Conservation (phyloP, 768 basidiomycete genomes). For the Lactifluus hygrophoroides region DNA sequence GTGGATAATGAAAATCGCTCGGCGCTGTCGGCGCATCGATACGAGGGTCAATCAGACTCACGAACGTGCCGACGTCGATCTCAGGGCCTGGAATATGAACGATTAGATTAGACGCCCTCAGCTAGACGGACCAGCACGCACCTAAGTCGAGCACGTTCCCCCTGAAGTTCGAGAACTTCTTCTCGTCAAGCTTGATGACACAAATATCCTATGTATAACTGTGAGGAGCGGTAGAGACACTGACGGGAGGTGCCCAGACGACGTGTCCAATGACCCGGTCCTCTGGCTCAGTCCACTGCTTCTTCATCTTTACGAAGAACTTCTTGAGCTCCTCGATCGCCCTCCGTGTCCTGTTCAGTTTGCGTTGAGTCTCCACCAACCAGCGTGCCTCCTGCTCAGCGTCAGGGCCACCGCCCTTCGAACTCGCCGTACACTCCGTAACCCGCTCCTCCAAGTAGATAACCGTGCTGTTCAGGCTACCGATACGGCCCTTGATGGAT, state of each 20-base stretch:
- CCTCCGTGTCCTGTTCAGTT: background rate
- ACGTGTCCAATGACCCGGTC: background rate
- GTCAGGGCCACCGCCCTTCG: background rate
- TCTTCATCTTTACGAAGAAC: background rate
- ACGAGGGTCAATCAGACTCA: background rate
- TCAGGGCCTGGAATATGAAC: background rate
- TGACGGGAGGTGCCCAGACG: constrained; percentile 2
- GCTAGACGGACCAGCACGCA: background rate
- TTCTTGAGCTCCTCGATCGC: background rate
- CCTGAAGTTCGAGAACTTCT: background rate
- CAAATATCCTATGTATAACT: background rate
- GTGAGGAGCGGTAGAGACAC: background rate
- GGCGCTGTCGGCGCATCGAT: background rate
- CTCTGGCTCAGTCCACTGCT: background rate
- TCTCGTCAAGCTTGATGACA: background rate
- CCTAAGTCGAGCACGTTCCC: background rate
- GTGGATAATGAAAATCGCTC: background rate
- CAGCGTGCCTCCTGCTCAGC: background rate
- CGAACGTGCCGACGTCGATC: background rate
- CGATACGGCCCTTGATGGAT: background rate
- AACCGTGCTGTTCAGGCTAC: background rate
- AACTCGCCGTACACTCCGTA: background rate
- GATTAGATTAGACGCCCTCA: background rate
- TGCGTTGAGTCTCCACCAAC: background rate
- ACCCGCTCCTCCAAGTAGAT: background rate